Evolutionary conservation across 805 yeast genomes (phyloP), one percentile per base, ranked within the genome.

Genomic region (Candida endomychidarum): DNA sequence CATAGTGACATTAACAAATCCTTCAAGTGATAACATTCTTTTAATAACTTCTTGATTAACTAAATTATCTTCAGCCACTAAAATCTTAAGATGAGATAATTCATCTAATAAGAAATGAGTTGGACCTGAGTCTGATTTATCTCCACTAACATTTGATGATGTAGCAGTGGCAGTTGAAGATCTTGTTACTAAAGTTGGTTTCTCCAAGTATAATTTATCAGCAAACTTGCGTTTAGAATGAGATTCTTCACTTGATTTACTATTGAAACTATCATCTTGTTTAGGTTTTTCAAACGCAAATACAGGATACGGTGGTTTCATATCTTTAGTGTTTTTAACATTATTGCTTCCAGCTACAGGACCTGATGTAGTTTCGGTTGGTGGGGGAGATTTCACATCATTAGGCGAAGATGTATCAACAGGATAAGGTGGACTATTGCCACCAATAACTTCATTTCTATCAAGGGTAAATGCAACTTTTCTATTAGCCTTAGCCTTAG

Each of bases 41-140:
- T 76, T 80, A 56, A 91, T 86, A 15, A 93, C 97, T 62, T 90
- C 96, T 60, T 91, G 98, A 57, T 93, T 93, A 8, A 93, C 97
- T 49, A 75, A 67, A 55, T 93, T 93, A 54, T 93, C 99, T 56
- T 93, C 99, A 0, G 96, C 98, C 11, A 93, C 91, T 34, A 93
- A 68, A 16, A 93, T 80, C 37, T 72, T 65, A 38, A 72, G 49
- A 31, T 65, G 65, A 1, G 60, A 51, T 23, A 63, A 49, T 31
- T 37, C 45, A 24, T 42, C 42, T 2, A 45, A 21, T 11, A 46
- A 26, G 11, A 20, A 14, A 23, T 46, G 45, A 9, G 19, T 29
- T 11, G 26, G n/a, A 24, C 25, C 15, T 10, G 20, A 5, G 12
- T 41, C 46, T n/a, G 34, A n/a, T 14, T 35, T 39, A 26, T 45